These are phyloP conservation scores for Penicillium vulpinum DNA, from an alignment of 2,329 filamentous ascomycete genomes.

Conservation along the genomic window DNA sequence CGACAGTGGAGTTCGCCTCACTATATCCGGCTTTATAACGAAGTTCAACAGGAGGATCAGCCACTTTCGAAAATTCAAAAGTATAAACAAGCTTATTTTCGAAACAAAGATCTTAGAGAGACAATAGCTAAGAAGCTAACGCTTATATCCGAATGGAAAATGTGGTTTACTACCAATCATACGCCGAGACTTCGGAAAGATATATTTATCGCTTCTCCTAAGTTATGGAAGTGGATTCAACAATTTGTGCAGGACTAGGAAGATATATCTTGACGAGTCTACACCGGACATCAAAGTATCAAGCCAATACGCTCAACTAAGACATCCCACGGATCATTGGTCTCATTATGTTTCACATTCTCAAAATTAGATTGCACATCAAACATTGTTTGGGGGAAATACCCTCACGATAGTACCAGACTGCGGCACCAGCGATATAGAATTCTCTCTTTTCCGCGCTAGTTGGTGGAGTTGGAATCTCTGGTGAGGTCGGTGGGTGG, in stretches of 20 bases:
- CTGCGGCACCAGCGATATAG: too few species aligned
- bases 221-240: conserved; percentile 24
- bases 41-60: background rate
- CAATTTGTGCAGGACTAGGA: conserved; percentile 18
- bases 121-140: background rate
- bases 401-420: too few species aligned
- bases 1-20: background rate
- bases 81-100: background rate
- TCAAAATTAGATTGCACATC: too few species aligned
- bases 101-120: background rate
- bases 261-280: background rate
- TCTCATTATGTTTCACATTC: background rate
- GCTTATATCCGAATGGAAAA: background rate
- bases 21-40: background rate
- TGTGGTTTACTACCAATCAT: background rate
- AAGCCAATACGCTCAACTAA: background rate
- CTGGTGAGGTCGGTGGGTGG: too few species aligned
- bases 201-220: conserved; percentile 20
- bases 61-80: background rate
- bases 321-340: background rate
- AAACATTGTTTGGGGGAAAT: too few species aligned
- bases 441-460: too few species aligned
- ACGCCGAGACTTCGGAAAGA: conserved; percentile 15
- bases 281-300: background rate
- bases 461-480: too few species aligned